A percentile compares a stretch with the other conserved stretches of the same genome.
Evolutionary conservation across 1,139 yeast species (phyloP).

Genomic region (Meyerozyma sp.): DNA sequence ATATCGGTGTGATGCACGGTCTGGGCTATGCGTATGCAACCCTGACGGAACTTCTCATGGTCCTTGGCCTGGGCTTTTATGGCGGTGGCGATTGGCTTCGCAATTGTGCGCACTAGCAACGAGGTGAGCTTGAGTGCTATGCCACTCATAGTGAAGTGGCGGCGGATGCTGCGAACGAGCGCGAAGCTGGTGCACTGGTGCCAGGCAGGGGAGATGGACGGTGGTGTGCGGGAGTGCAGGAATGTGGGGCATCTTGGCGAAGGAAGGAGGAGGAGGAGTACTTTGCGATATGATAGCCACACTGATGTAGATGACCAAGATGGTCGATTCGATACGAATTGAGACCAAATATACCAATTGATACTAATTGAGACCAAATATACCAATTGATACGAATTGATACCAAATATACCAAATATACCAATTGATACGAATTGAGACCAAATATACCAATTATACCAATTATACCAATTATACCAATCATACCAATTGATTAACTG

Average conservation of each 20-base stretch:
- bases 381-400: too few species aligned
- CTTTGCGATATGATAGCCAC: too few species aligned
- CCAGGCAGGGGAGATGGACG: not conserved
- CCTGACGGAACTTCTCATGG: constrained; percentile 55
- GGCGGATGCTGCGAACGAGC: not conserved
- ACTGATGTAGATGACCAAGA: too few species aligned
- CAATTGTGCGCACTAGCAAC: constrained; percentile 67
- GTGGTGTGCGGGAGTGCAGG: not conserved
- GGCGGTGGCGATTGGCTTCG: constrained; percentile 75
- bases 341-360: too few species aligned
- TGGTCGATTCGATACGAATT: too few species aligned
- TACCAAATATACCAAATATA: too few species aligned
- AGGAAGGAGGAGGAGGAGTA: too few species aligned
- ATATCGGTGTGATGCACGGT: constrained; percentile 64
- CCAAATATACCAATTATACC: too few species aligned
- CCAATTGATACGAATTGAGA: too few species aligned
- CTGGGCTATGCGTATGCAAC: constrained; percentile 74
- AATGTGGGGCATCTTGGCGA: not conserved
- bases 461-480: too few species aligned
- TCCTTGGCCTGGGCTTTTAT: constrained; percentile 75
- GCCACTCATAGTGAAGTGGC: constrained; percentile 32
- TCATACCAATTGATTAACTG: too few species aligned
- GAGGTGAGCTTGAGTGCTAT: constrained; percentile 75
- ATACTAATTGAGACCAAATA: too few species aligned
- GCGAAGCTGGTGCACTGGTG: not conserved